Evolutionary conservation across 2,329 filamentous ascomycete species (phyloP).

Genomic region (Colletotrichum zoysiae): DNA sequence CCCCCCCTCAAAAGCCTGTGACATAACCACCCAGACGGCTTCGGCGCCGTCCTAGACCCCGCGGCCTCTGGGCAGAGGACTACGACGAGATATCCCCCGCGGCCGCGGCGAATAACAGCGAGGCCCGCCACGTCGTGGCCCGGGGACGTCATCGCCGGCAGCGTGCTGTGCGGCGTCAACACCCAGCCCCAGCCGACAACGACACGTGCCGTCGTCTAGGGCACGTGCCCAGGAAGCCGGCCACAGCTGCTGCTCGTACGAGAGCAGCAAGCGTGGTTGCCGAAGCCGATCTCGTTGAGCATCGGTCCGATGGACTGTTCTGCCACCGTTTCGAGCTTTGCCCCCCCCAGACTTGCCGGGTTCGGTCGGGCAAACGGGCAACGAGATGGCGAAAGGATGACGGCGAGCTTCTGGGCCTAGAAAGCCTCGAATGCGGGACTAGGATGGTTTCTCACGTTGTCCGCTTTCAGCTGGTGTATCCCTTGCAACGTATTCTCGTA

Average conservation of each 20-base stretch:
- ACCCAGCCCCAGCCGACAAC: slow-evolving; percentile 45
- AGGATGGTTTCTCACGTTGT: not conserved
- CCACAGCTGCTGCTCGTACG: slow-evolving; percentile 45
- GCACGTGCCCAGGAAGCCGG: slow-evolving; percentile 40
- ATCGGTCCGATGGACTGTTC: slow-evolving; percentile 50
- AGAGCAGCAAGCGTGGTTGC: slow-evolving; percentile 50
- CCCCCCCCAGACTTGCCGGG: slow-evolving; percentile 28
- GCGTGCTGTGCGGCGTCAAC: slow-evolving; percentile 52
- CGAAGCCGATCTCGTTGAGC: slow-evolving; percentile 55
- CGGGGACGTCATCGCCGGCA: slow-evolving; percentile 51
- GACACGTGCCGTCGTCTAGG: slow-evolving; percentile 41
- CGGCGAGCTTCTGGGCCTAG: not conserved
- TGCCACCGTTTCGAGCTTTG: slow-evolving; percentile 30
- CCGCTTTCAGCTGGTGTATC: not conserved
- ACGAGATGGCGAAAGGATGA: too few species aligned
- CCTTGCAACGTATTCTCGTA: not conserved
- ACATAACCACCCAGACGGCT: slow-evolving; percentile 59
- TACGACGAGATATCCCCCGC: slow-evolving; percentile 62
- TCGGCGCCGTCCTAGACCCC: slow-evolving; percentile 52
- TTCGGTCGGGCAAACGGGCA: not conserved
- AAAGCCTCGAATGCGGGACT: not conserved
- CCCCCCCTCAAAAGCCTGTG: slow-evolving; percentile 48
- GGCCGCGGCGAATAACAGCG: slow-evolving; percentile 60
- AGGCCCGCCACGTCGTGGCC: slow-evolving; percentile 49
- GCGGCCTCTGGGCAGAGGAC: slow-evolving; percentile 56